A percentile compares a stretch with the other conserved stretches of the same genome.
These are phyloP conservation scores for Starmerella khaoyaiensis DNA, from an alignment of 805 yeast species.

Conservation along the genomic window DNA sequence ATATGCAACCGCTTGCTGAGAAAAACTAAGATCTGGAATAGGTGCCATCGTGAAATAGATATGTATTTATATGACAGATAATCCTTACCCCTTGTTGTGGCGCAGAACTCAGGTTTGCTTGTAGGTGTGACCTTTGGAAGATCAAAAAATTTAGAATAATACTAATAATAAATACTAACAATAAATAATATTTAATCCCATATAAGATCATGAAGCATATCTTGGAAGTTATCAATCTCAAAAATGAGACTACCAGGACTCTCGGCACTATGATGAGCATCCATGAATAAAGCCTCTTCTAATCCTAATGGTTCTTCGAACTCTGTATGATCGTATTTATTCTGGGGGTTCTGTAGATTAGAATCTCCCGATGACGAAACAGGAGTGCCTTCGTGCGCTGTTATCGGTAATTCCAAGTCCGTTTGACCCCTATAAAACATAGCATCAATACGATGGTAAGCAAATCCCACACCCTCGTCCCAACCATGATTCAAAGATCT, in stretches of 20 bases:
- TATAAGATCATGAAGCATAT: constrained; percentile 10
- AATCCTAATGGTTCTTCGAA: constrained; percentile 12
- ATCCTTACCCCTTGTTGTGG: too few relatives aligned
- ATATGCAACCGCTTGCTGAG: too few relatives aligned
- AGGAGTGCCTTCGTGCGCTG: background rate
- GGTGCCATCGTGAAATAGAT: too few relatives aligned
- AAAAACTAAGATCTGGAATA: too few relatives aligned
- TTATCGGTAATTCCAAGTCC: constrained; percentile 4
- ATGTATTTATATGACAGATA: too few relatives aligned
- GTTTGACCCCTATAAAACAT: constrained; percentile 26
- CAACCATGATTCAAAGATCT: constrained; percentile 27
- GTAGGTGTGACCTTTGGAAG: too few relatives aligned
- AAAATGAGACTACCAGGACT: constrained; percentile 2
- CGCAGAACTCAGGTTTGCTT: too few relatives aligned
- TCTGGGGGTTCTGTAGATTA: background rate
- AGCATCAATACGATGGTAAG: constrained; percentile 26
- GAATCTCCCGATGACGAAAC: background rate
- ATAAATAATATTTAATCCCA: constrained; percentile 6
- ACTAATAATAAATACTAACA: too few relatives aligned
- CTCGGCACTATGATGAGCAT: background rate
- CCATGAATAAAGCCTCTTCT: constrained; percentile 10
- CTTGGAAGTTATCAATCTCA: constrained; percentile 12
- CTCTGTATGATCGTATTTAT: background rate
- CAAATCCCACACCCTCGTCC: constrained; percentile 30
- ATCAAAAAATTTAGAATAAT: too few relatives aligned